These are phyloP conservation scores for Pestalotiopsis sp. DNA, from an alignment of 2,329 filamentous ascomycete genomes.

Conservation along the genomic window DNA sequence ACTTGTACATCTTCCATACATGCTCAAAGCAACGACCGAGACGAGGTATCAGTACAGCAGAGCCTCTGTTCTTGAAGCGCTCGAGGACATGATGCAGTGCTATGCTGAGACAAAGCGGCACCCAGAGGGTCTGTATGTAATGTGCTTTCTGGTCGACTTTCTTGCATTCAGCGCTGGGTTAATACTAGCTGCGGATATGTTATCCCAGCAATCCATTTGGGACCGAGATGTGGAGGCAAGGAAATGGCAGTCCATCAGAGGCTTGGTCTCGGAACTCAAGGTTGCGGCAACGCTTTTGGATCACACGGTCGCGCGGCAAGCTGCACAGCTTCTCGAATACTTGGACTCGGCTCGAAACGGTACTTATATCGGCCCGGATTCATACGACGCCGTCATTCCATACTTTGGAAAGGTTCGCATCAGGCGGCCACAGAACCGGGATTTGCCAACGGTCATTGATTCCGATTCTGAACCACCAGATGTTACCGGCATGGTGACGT, in stretches of 20 bases:
- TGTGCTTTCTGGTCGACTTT: constrained; percentile 11
- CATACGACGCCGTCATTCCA: constrained; percentile 4
- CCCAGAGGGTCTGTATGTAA: constrained; percentile 1
- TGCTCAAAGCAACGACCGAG: constrained; percentile 4
- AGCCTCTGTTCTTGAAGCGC: constrained; percentile 1
- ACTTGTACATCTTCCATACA: constrained; percentile 5
- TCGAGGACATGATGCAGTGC: constrained; percentile 1
- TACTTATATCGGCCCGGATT: constrained; percentile 4
- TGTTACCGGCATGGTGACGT: neutral
- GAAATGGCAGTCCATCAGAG: neutral
- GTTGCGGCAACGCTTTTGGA: neutral
- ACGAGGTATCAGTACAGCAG: constrained; percentile 6
- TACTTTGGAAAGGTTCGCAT: constrained; percentile 9
- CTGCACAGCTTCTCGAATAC: constrained; percentile 7
- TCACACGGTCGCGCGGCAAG: constrained; percentile 2
- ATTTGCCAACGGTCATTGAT: too few species aligned
- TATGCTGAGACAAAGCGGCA: neutral
- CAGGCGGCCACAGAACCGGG: neutral
- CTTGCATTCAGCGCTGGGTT: constrained; percentile 7
- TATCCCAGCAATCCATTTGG: constrained; percentile 1
- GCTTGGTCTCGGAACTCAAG: neutral
- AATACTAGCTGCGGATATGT: constrained; percentile 3
- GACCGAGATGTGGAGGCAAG: neutral
- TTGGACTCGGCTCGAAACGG: constrained; percentile 5
- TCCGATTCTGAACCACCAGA: neutral